phyloP scores from a whole-genome alignment of 2,329 filamentous ascomycete genomes.

The Aspergillus quadrilineatus region DNA sequence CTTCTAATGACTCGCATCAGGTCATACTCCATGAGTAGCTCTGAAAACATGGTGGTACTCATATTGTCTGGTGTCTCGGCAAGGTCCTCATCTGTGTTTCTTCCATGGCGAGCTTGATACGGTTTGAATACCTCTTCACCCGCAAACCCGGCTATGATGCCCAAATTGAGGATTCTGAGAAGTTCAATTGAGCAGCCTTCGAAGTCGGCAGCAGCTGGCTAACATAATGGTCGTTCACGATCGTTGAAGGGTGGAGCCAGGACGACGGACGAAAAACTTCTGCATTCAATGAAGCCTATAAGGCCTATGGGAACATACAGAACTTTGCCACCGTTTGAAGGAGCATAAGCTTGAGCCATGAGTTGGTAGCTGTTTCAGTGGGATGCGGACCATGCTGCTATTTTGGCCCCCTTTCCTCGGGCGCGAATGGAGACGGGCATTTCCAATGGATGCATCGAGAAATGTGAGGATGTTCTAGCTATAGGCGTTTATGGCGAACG shows the following conservation, averaged over 20 bases:
- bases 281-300: neutral
- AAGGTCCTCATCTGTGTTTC: slow-evolving; percentile 25
- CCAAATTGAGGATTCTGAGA: slow-evolving; percentile 18
- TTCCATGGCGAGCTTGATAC: slow-evolving; percentile 23
- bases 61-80: slow-evolving; percentile 19
- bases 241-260: slow-evolving; percentile 13
- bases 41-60: slow-evolving; percentile 29
- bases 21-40: slow-evolving; percentile 27
- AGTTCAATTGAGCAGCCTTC: slow-evolving; percentile 23
- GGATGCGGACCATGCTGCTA: slow-evolving; percentile 15
- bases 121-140: slow-evolving; percentile 15
- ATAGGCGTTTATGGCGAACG: slow-evolving; percentile 10
- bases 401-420: slow-evolving; percentile 18
- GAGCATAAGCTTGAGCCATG: slow-evolving; percentile 18
- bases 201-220: slow-evolving; percentile 23
- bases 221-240: slow-evolving; percentile 17
- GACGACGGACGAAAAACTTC: slow-evolving; percentile 13
- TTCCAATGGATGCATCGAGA: slow-evolving; percentile 10
- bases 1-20: slow-evolving; percentile 22
- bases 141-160: slow-evolving; percentile 14
- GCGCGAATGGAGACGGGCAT: slow-evolving; percentile 7
- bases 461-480: slow-evolving; percentile 10
- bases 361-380: slow-evolving; percentile 22
- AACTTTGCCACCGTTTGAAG: slow-evolving; percentile 1
- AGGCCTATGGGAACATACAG: slow-evolving; percentile 8